A percentile compares a stretch with the other conserved stretches of the same genome.
Conservation (phyloP, 176 grass and related monocot species). For the Eremochloa ophiuroides region DNA sequence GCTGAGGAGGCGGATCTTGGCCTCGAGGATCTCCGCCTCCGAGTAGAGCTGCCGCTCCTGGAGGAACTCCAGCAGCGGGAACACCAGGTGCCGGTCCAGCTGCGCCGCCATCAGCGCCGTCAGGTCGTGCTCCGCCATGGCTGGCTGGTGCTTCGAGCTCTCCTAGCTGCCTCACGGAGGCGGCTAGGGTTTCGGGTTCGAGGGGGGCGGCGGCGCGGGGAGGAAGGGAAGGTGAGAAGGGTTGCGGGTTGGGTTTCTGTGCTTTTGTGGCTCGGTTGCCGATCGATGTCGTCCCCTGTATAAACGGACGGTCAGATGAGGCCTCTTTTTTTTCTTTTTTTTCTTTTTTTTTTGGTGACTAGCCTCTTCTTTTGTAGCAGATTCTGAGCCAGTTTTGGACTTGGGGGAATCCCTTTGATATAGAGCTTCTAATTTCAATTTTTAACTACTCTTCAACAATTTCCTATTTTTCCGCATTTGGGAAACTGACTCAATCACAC, state of each 20-base stretch:
- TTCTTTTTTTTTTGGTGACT: too few species aligned
- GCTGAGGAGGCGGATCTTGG: conserved; percentile 83
- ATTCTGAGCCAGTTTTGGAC: too few species aligned
- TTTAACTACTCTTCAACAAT: too few species aligned
- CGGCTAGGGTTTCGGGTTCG: background rate
- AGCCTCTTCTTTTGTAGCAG: too few species aligned
- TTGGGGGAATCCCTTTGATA: too few species aligned
- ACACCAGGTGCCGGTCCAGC: conserved; percentile 62
- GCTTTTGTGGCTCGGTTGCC: background rate
- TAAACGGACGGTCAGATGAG: background rate
- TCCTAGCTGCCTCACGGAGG: background rate
- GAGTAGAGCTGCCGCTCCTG: conserved; percentile 74
- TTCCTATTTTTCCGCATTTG: too few species aligned
- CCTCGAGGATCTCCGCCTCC: conserved; percentile 70
- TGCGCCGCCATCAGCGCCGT: conserved; percentile 23
- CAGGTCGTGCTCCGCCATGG: conserved; percentile 28
- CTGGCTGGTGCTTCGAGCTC: background rate
- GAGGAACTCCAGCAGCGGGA: conserved; percentile 82
- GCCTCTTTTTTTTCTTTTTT: too few species aligned
- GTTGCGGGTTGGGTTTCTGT: background rate
- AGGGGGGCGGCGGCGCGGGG: background rate
- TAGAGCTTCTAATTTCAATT: too few species aligned
- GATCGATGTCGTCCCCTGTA: background rate
- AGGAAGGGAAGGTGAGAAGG: background rate
- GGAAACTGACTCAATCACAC: too few species aligned